These are phyloP conservation scores for Suhomyces tanzawaensis DNA, from an alignment of 805 yeast species.

Conservation along the genomic window DNA sequence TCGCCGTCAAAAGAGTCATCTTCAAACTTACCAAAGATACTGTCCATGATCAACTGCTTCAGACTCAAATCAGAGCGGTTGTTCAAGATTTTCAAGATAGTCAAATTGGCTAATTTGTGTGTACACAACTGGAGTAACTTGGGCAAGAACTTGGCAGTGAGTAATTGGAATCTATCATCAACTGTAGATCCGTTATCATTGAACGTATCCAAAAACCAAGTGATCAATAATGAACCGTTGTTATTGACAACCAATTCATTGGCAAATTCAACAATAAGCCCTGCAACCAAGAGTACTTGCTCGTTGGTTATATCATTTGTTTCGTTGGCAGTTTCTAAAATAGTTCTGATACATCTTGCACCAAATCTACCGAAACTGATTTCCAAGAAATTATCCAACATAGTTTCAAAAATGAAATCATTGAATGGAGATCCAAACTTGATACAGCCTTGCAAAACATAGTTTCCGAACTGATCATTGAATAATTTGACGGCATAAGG, in stretches of 20 bases:
- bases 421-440: slow-evolving; percentile 87
- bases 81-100: slow-evolving; percentile 75
- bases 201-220: slow-evolving; percentile 90
- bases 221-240: slow-evolving; percentile 84
- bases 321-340: slow-evolving; percentile 75
- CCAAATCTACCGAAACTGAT: slow-evolving; percentile 91
- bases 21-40: slow-evolving; percentile 57
- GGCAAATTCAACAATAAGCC: slow-evolving; percentile 73
- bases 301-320: slow-evolving; percentile 43
- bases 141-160: slow-evolving; percentile 62
- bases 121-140: slow-evolving; percentile 63
- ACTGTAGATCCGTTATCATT: slow-evolving; percentile 19
- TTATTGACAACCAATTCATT: slow-evolving; percentile 76
- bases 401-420: slow-evolving; percentile 83
- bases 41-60: slow-evolving; percentile 57
- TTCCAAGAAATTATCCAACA: slow-evolving; percentile 71
- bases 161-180: slow-evolving; percentile 61
- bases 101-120: slow-evolving; percentile 81
- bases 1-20: slow-evolving; percentile 18
- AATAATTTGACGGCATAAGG: slow-evolving; percentile 84
- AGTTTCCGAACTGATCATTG: slow-evolving; percentile 95
- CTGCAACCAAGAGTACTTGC: slow-evolving; percentile 70
- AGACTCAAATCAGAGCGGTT: slow-evolving; percentile 63
- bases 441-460: slow-evolving; percentile 90
- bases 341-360: slow-evolving; percentile 90